Percentiles rank a stretch among this genome's conserved stretches.
phyloP scores from a whole-genome alignment of 2,329 filamentous ascomycete genomes.

The Parasarocladium wereldwijsianum region DNA sequence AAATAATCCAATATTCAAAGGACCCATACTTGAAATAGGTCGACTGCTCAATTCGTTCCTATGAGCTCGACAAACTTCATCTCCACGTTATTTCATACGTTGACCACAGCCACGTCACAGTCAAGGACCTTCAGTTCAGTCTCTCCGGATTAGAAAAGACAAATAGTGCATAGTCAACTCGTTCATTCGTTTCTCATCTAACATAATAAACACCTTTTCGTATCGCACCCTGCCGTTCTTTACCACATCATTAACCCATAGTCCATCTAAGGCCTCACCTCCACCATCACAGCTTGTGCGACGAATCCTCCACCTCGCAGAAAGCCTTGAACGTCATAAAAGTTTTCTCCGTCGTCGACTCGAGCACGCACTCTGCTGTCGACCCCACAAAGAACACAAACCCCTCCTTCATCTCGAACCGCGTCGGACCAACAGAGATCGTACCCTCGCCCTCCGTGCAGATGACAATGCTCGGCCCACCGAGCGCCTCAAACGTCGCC shows the following conservation, averaged over 20 bases:
- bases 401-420: constrained; percentile 56
- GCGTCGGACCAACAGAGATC: constrained; percentile 74
- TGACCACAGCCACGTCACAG: neutral
- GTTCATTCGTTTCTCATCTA: too few species aligned
- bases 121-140: constrained; percentile 3
- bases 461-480: constrained; percentile 84
- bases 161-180: too few species aligned
- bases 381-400: constrained; percentile 78
- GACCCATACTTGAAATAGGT: too few species aligned
- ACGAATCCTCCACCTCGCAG: constrained; percentile 55
- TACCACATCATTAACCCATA: too few species aligned
- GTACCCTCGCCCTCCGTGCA: constrained; percentile 73
- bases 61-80: constrained; percentile 5
- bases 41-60: constrained; percentile 1
- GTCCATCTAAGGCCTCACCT: too few species aligned
- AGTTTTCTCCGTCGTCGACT: constrained; percentile 46
- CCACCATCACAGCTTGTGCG: constrained; percentile 15
- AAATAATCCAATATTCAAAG: too few species aligned
- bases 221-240: constrained; percentile 31
- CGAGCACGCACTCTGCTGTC: constrained; percentile 67
- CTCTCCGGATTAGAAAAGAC: constrained; percentile 14
- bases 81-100: neutral
- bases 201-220: too few species aligned
- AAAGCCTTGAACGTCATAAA: constrained; percentile 90
- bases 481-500: constrained; percentile 74